Evolutionary conservation across 2,329 filamentous ascomycete genomes (phyloP).

Genomic region (Helicocarpus griseus): DNA sequence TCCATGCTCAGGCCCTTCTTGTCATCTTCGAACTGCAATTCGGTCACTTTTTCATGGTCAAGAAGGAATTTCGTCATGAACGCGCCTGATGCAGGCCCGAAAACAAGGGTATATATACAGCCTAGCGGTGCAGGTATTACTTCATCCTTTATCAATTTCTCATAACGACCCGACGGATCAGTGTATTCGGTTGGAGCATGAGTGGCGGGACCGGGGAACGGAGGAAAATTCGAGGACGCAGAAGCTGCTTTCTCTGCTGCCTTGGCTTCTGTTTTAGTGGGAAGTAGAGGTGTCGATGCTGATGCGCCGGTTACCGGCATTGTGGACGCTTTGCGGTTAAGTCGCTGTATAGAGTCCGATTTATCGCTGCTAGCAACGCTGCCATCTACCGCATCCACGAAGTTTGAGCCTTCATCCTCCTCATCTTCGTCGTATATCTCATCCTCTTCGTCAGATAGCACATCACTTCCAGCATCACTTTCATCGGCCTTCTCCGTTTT

Average conservation of each 20-base stretch:
- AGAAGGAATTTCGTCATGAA: slow-evolving; percentile 85
- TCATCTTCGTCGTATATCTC: slow-evolving; percentile 46
- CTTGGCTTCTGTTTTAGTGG: slow-evolving; percentile 27
- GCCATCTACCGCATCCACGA: slow-evolving; percentile 40
- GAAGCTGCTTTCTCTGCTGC: slow-evolving; percentile 39
- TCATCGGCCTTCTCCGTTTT: slow-evolving; percentile 73
- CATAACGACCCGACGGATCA: slow-evolving; percentile 69
- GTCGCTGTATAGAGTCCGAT: slow-evolving; percentile 39
- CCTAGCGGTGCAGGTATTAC: slow-evolving; percentile 77
- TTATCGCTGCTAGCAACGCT: slow-evolving; percentile 47
- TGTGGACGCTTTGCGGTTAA: slow-evolving; percentile 63
- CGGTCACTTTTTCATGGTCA: slow-evolving; percentile 77
- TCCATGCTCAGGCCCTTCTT: slow-evolving; percentile 68
- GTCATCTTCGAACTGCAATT: slow-evolving; percentile 75
- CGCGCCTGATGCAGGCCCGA: slow-evolving; percentile 65
- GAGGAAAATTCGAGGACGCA: slow-evolving; percentile 22
- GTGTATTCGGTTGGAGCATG: slow-evolving; percentile 80
- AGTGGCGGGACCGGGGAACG: slow-evolving; percentile 70
- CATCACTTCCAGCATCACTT: slow-evolving; percentile 64
- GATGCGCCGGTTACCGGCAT: slow-evolving; percentile 25
- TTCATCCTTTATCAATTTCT: slow-evolving; percentile 77
- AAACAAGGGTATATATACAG: slow-evolving; percentile 81
- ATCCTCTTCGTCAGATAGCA: slow-evolving; percentile 68
- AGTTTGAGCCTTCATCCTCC: slow-evolving; percentile 45
- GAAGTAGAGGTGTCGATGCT: slow-evolving; percentile 27